These are phyloP conservation scores for Ambrosia artemisiifolia DNA, from an alignment of 129 eudicot genomes.

Conservation along the genomic window DNA sequence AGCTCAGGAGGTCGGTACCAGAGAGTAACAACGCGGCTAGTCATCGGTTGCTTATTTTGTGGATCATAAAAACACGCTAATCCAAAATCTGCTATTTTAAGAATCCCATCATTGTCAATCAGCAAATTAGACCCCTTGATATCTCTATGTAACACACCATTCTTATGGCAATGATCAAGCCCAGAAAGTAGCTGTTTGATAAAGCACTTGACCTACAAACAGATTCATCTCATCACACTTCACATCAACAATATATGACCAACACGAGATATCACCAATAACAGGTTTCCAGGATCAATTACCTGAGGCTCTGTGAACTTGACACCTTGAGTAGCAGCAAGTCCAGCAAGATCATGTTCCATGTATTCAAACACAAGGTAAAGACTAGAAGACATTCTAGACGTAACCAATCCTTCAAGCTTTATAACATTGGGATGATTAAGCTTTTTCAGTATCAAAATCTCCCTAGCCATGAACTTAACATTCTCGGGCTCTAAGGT, in stretches of 20 bases:
- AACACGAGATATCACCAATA: background rate
- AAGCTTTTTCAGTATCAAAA: constrained; percentile 61
- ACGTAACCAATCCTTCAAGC: constrained; percentile 87
- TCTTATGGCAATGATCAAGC: constrained; percentile 74
- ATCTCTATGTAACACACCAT: constrained; percentile 74
- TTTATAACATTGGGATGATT: constrained; percentile 87
- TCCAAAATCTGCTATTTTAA: constrained; percentile 81
- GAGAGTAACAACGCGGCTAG: constrained; percentile 88
- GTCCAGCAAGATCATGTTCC: constrained; percentile 97
- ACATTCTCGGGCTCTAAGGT: constrained; percentile 83
- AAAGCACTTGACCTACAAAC: constrained; percentile 59
- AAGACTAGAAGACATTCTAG: constrained; percentile 81
- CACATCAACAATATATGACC: background rate
- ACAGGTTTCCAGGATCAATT: background rate
- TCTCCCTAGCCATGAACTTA: constrained; percentile 90
- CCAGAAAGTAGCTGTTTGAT: constrained; percentile 63
- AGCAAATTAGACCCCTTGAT: constrained; percentile 74
- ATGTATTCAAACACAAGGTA: constrained; percentile 81
- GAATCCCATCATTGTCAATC: constrained; percentile 64
- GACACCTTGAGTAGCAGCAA: constrained; percentile 60
- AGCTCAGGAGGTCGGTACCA: constrained; percentile 99
- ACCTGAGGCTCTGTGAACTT: constrained; percentile 88
- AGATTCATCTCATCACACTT: background rate
- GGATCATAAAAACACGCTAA: constrained; percentile 62
- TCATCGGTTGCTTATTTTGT: constrained; percentile 53